phyloP scores from a whole-genome alignment of 2,329 filamentous ascomycete species.

The Pestalotiopsis sp. region DNA sequence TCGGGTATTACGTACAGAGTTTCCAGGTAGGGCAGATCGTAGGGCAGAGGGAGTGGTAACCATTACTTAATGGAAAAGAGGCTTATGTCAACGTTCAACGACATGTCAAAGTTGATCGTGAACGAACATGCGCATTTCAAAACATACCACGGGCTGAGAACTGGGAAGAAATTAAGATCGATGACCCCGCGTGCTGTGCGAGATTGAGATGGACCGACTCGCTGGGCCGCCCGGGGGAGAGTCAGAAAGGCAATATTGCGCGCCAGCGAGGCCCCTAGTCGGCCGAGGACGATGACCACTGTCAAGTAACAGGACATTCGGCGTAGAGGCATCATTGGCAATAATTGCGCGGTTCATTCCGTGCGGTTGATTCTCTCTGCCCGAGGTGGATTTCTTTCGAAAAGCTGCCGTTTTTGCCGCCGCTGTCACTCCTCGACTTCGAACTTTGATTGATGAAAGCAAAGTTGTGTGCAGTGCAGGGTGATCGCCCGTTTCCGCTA shows the following conservation, averaged over 20 bases:
- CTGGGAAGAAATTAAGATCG: neutral
- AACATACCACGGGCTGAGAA: neutral
- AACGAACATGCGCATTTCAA: neutral
- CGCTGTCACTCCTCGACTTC: neutral
- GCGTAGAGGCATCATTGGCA: neutral
- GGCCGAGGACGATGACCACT: neutral
- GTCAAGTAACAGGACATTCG: neutral
- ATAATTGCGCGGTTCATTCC: neutral
- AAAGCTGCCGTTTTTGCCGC: neutral
- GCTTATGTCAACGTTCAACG: constrained; percentile 4
- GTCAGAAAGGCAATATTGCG: neutral
- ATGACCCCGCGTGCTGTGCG: neutral
- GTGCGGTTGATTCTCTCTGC: neutral
- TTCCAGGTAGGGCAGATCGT: neutral
- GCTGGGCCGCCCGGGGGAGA: neutral
- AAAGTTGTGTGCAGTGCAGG: too few relatives aligned
- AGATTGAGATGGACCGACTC: neutral
- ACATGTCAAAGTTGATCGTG: neutral
- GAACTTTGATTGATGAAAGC: too few relatives aligned
- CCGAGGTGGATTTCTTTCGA: neutral
- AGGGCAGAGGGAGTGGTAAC: constrained; percentile 7
- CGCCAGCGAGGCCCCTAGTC: neutral
- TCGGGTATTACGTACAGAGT: constrained; percentile 8
- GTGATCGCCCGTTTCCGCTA: neutral
- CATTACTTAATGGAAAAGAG: constrained; percentile 9